Evolutionary conservation across 139 green algal genomes (phyloP).

Genomic region (Microglena sp.): DNA sequence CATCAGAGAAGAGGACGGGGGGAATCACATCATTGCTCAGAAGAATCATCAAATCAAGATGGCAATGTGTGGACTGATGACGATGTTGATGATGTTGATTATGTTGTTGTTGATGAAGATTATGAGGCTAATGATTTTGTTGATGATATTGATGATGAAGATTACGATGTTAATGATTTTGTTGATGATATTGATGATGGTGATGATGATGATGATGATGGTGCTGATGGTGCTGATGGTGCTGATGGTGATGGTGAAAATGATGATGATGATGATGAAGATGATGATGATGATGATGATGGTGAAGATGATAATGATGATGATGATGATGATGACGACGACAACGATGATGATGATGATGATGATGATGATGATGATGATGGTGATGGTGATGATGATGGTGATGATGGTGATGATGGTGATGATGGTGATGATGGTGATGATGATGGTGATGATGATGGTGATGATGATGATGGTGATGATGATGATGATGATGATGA

Average conservation of each 20-base stretch:
- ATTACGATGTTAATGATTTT: no score
- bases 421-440: not conserved
- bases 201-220: not conserved
- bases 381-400: not conserved
- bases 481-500: not conserved
- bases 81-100: no score
- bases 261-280: not conserved
- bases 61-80: no score
- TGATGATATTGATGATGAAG: no score
- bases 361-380: not conserved
- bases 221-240: no score
- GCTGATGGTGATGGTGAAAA: not conserved
- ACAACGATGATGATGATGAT: not conserved
- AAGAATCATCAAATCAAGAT: no score
- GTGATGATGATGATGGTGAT: not conserved
- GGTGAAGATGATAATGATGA: not conserved
- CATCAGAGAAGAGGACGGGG: no score
- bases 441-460: not conserved
- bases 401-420: not conserved
- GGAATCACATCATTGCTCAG: no score
- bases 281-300: not conserved
- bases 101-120: no score
- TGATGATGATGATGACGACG: not conserved
- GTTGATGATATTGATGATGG: no score
- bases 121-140: no score